These are phyloP conservation scores for Fusarium tuaranense DNA, from an alignment of 2,329 filamentous ascomycete species.

Conservation along the genomic window DNA sequence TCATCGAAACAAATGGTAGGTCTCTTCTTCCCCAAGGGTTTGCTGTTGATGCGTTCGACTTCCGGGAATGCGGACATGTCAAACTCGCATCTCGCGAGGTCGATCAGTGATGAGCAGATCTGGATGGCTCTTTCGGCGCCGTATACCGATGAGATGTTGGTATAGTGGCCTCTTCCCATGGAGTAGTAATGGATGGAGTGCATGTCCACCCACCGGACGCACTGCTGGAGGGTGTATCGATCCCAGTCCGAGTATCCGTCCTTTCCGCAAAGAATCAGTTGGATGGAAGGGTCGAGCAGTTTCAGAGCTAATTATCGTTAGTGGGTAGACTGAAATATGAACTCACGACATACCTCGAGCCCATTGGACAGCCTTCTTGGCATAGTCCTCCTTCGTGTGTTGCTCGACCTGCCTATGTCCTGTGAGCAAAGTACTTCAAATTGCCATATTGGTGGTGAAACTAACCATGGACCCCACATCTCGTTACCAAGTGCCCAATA, in stretches of 20 bases:
- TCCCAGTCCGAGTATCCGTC: background rate
- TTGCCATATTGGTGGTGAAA: background rate
- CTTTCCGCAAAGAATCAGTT: background rate
- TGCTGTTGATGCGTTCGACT: background rate
- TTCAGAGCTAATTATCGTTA: background rate
- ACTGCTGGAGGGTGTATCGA: background rate
- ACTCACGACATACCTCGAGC: background rate
- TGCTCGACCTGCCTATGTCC: background rate
- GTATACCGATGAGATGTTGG: background rate
- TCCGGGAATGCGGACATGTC: background rate
- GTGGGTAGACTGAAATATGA: background rate
- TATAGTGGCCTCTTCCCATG: background rate
- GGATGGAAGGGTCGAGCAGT: background rate
- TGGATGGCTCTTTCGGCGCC: background rate
- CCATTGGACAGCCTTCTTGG: background rate
- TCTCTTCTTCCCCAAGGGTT: background rate
- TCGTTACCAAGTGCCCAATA: background rate
- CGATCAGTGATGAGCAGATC: background rate
- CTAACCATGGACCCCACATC: background rate
- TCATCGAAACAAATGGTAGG: background rate
- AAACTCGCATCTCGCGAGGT: background rate
- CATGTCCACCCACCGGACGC: background rate
- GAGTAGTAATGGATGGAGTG: background rate
- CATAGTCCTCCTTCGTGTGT: background rate
- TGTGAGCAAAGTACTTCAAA: background rate